A percentile compares a stretch with the other conserved stretches of the same genome.
Evolutionary conservation across 225 moss, liverwort and hornwort species (phyloP).

Genomic region (Pseudoscleropodium purum): DNA sequence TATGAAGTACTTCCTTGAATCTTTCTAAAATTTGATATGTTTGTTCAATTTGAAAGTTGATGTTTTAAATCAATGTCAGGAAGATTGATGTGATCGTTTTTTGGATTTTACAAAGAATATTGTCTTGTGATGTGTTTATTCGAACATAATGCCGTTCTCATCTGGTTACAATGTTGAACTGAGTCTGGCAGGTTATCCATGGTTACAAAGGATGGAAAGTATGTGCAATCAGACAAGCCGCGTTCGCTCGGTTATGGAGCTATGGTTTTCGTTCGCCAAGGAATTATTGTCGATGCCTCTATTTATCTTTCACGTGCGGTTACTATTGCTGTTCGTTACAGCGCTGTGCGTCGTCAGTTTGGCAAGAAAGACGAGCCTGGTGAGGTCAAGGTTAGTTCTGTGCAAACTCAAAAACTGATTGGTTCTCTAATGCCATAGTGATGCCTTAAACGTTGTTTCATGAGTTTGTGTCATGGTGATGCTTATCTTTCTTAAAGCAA

Average conservation of each 20-base stretch:
- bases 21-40: not conserved
- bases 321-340: slow-evolving; percentile 90
- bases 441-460: not conserved
- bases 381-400: slow-evolving; percentile 65
- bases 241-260: slow-evolving; percentile 91
- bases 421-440: not conserved
- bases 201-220: slow-evolving; percentile 78
- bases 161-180: not conserved
- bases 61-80: not conserved
- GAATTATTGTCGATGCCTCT: slow-evolving; percentile 75
- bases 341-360: slow-evolving; percentile 97
- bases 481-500: not conserved
- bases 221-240: slow-evolving; percentile 57
- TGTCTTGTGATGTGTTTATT: not conserved
- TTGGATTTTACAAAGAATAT: not conserved
- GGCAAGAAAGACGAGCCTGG: slow-evolving; percentile 55
- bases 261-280: slow-evolving; percentile 88
- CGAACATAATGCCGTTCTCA: not conserved
- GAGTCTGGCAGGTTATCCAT: slow-evolving; percentile 61
- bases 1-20: slow-evolving; percentile 52
- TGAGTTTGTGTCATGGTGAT: not conserved
- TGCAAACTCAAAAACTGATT: not conserved
- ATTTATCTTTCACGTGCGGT: slow-evolving; percentile 85
- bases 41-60: not conserved
- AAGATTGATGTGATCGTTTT: not conserved